Conservation (phyloP, 768 basidiomycete species). For the Termitomyces sp. region DNA sequence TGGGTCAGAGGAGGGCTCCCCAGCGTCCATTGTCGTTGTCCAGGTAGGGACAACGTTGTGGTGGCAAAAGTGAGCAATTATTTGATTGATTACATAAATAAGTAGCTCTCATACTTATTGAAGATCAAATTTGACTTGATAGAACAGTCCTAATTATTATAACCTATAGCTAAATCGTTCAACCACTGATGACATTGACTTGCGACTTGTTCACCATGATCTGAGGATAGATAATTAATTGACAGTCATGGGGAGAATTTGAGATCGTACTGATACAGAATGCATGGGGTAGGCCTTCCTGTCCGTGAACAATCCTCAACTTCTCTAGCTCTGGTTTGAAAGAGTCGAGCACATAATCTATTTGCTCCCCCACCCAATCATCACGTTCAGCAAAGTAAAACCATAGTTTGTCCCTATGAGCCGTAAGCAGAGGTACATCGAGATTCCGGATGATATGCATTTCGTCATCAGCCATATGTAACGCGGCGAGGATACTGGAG, state of each 20-base stretch:
- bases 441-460: slow-evolving; percentile 57
- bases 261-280: slow-evolving; percentile 64
- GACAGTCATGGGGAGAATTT: not conserved
- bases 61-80: not conserved
- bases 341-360: slow-evolving; percentile 35
- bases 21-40: slow-evolving; percentile 11
- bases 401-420: slow-evolving; percentile 34
- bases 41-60: not conserved
- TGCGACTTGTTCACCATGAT: slow-evolving; percentile 50
- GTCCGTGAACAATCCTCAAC: slow-evolving; percentile 40
- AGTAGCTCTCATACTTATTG: too few relatives aligned
- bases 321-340: slow-evolving; percentile 32
- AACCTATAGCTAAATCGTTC: too few relatives aligned
- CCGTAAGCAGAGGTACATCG: slow-evolving; percentile 42
- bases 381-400: slow-evolving; percentile 63
- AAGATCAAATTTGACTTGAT: too few relatives aligned
- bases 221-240: slow-evolving; percentile 25
- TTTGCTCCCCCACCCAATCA: slow-evolving; percentile 67
- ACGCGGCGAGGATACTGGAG: slow-evolving; percentile 43
- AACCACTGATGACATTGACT: slow-evolving; percentile 33
- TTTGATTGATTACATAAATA: not conserved
- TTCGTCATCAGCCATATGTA: slow-evolving; percentile 67
- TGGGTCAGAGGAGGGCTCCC: slow-evolving; percentile 14
- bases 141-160: too few relatives aligned
- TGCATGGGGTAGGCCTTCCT: slow-evolving; percentile 57